Base-by-base conservation (phyloP, 371 early-diverging fungal genomes). In the Chytridium lagenaria region DNA sequence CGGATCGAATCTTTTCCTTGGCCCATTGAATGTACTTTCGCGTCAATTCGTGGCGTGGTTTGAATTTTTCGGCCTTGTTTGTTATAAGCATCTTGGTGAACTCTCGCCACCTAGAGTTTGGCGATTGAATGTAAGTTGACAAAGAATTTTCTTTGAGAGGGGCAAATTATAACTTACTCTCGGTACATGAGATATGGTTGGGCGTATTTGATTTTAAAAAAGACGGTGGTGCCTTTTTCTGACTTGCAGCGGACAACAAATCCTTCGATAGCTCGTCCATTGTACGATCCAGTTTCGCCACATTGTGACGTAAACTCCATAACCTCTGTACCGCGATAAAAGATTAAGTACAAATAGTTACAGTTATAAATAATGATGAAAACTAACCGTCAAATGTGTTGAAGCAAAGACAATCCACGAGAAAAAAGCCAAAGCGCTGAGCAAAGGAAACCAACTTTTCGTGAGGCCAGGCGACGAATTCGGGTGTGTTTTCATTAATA, bases 181-280 rank as follows among this genome's bases (percentile, higher is more conserved):
- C 98, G 88, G 81, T 91, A 98, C 86, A 94, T 88, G 34, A 96
- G 78, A 71, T 98, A 98, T 0, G 95, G 95, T 65, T 92, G 90
- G 55, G 95, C 94, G 75, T 91, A 96, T 78, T 97, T 98, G 81
- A 95, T 86, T 83, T 98, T 98, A 85, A 94, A 96, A 78, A 97
- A 91, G 64, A 88, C 89, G 37, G 67, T 49, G 59, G 80, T 84
- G 5, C 10, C 34, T 7, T 31, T 34, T 12, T 3, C 23, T 2
- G 63, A 61, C 33, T 23, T 15, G 80, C 93, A 92, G n/a, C 98
- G 89, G 12, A 98, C 89, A 1, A 98, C 98, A 69, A 94, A 94
- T 2, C 98, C 98, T 81, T 98, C 98, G 15, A 96, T 84, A 40
- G 91, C 76, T 23, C 90, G 78, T n/a, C 86, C 87, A 12, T 91